Conservation (phyloP, 345 rosid genomes). For the Eutrema japonicum region DNA sequence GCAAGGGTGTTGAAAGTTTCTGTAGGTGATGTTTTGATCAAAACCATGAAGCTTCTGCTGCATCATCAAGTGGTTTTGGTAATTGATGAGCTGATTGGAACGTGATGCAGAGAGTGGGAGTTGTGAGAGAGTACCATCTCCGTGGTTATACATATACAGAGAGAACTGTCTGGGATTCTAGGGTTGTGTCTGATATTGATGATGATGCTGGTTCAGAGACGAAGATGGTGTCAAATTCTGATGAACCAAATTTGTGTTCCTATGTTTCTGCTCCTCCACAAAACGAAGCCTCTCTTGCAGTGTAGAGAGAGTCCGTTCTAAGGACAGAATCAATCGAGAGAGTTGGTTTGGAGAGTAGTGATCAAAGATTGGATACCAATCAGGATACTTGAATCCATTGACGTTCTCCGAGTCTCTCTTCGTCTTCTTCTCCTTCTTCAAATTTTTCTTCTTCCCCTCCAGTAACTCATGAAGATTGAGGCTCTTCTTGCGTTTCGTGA, state of each 20-base stretch:
- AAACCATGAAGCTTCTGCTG: slow-evolving; percentile 1
- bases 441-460: background rate
- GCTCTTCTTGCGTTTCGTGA: slow-evolving; percentile 26
- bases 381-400: slow-evolving; percentile 16
- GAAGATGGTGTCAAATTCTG: background rate
- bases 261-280: slow-evolving; percentile 7
- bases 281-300: slow-evolving; percentile 27
- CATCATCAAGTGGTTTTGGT: slow-evolving; percentile 16
- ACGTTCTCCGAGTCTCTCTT: slow-evolving; percentile 5
- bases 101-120: slow-evolving; percentile 29
- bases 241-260: slow-evolving; percentile 3
- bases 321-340: slow-evolving; percentile 16
- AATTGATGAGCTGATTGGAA: slow-evolving; percentile 1
- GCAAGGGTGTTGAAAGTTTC: slow-evolving; percentile 7
- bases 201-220: slow-evolving; percentile 2
- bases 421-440: background rate
- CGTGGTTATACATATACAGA: slow-evolving; percentile 3
- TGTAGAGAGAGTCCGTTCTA: slow-evolving; percentile 15
- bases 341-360: slow-evolving; percentile 24
- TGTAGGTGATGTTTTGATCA: background rate
- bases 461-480: slow-evolving; percentile 12
- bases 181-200: slow-evolving; percentile 18
- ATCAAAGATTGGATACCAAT: slow-evolving; percentile 37
- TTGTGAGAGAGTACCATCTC: slow-evolving; percentile 11
- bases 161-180: slow-evolving; percentile 27